A percentile compares a stretch with the other conserved stretches of the same genome.
Conservation (phyloP, 139 green algal species). For the Chlorella vulgaris region DNA sequence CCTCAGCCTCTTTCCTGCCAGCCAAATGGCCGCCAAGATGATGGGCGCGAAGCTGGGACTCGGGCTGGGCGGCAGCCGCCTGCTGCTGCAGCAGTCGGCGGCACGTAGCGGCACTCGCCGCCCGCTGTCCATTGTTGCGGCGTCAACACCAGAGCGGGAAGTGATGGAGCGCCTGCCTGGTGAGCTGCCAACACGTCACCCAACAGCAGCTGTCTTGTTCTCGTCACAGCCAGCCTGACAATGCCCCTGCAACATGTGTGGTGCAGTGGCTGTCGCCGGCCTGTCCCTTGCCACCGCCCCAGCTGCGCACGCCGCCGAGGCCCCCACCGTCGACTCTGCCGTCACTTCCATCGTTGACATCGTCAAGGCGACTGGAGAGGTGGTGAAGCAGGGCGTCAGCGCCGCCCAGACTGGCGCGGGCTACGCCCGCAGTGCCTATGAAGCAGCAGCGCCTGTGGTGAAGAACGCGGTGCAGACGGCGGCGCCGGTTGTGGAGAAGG, state of each 20-base stretch:
- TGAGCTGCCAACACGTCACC: slow-evolving; percentile 16
- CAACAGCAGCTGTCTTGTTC: too few relatives aligned
- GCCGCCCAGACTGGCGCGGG: slow-evolving; percentile 26
- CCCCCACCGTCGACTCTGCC: slow-evolving; percentile 19
- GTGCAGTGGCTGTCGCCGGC: slow-evolving; percentile 22
- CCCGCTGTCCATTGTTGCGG: not conserved
- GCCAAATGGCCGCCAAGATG: not conserved
- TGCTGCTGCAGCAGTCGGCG: slow-evolving; percentile 12
- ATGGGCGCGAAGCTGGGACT: slow-evolving; percentile 3
- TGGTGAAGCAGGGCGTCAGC: slow-evolving; percentile 43
- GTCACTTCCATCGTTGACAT: slow-evolving; percentile 30
- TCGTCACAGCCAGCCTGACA: not conserved
- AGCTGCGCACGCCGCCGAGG: slow-evolving; percentile 7
- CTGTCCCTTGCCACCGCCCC: not conserved
- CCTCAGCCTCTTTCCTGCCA: not conserved
- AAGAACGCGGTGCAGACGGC: slow-evolving; percentile 43
- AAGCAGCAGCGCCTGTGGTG: slow-evolving; percentile 56
- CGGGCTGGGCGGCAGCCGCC: slow-evolving; percentile 21
- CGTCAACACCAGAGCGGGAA: not conserved
- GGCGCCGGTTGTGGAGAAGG: slow-evolving; percentile 36
- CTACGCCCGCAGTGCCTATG: slow-evolving; percentile 30
- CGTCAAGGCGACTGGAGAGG: slow-evolving; percentile 31
- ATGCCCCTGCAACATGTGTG: not conserved
- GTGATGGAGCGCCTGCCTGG: slow-evolving; percentile 24
- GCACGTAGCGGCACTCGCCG: not conserved